phyloP scores from a whole-genome alignment of 352 stramenopile species.

The Phytopythium vexans region DNA sequence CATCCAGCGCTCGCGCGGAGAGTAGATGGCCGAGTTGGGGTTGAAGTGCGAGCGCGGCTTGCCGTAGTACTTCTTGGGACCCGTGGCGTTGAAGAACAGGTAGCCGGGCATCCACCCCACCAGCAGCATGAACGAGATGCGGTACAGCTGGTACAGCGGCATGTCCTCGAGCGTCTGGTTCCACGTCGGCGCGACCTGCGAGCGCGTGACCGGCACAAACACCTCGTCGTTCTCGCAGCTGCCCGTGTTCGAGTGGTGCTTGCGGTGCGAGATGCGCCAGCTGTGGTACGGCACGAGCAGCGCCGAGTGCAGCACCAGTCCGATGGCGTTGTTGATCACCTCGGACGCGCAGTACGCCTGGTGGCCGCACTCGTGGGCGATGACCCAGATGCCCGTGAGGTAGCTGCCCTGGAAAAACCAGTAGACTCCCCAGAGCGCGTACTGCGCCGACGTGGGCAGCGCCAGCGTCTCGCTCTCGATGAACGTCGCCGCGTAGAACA shows the following conservation, averaged over 20 bases:
- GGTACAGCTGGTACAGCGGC: slow-evolving; percentile 93
- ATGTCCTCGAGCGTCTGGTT: slow-evolving; percentile 90
- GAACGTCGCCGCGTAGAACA: slow-evolving; percentile 86
- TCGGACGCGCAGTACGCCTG: slow-evolving; percentile 94
- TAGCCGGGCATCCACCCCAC: slow-evolving; percentile 98
- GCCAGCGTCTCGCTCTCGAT: slow-evolving; percentile 48
- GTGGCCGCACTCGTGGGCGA: slow-evolving; percentile 98
- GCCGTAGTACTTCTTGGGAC: slow-evolving; percentile 86
- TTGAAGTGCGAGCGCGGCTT: slow-evolving; percentile 95
- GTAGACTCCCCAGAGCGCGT: slow-evolving; percentile 92
- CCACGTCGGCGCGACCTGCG: slow-evolving; percentile 53
- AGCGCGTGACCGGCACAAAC: slow-evolving; percentile 91
- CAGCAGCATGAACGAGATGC: slow-evolving; percentile 92
- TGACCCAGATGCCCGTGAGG: slow-evolving; percentile 96
- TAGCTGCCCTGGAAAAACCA: slow-evolving; percentile 98
- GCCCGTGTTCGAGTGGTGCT: slow-evolving; percentile 96
- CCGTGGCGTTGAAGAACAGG: slow-evolving; percentile 94
- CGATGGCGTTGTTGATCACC: slow-evolving; percentile 95
- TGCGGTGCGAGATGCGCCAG: slow-evolving; percentile 95
- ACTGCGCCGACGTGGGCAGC: slow-evolving; percentile 35
- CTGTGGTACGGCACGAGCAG: slow-evolving; percentile 98
- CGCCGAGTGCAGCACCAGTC: slow-evolving; percentile 95
- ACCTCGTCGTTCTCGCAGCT: slow-evolving; percentile 96
- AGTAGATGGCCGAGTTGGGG: slow-evolving; percentile 93
- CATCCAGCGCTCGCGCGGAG: slow-evolving; percentile 89